Base-by-base conservation (phyloP, 768 basidiomycete species). In the Lentinus tigrinus region DNA sequence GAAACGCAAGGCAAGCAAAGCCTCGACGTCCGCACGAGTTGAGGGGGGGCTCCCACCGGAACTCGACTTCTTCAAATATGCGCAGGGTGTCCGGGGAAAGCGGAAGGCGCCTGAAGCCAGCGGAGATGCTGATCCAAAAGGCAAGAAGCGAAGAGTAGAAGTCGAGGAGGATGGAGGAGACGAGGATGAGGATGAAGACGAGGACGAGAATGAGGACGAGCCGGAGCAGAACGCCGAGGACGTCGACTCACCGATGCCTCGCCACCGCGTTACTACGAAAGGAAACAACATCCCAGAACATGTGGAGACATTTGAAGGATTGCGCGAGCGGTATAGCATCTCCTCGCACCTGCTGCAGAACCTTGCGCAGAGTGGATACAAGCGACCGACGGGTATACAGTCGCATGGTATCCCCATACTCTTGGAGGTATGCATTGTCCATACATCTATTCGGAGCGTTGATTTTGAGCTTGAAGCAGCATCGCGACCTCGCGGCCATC, bases 31-130 rank as follows among this genome's bases (percentile, higher is more conserved):
- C 16, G 56, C 65, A 11, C 68, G 57, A 2, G 66, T 67, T n/a
- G 73, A 74, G n/a, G 76, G 74, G 9, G 82, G 81, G 56, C 80
- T 95, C 44, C 94, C 90, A 1, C 64, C 77, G 2, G 91, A 90
- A 66, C 80, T 98, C 7, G 93, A 98, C 71, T 95, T 96, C 72
- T 98, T 98, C 76, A 93, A 89, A 65, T 93, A 93, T 60, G 86
- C 89, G 2, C 80, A 85, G 61, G 81, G 79, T 24, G 76, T 75
- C 17, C 63, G 74, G 8, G 72, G 68, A 34, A 89, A 89, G 68
- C 80, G 85, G 53, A 86, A 85, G 68, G 63, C 63, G 19, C 44
- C 52, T 14, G 58, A 61, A 10, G 16, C 21, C 11, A 61, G 36
- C 9, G 24, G 44, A 34, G 52, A 60, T 21, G 52, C 26, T 52